These are phyloP conservation scores for Avicennia marina DNA, from an alignment of 257 asterid species.

Conservation along the genomic window DNA sequence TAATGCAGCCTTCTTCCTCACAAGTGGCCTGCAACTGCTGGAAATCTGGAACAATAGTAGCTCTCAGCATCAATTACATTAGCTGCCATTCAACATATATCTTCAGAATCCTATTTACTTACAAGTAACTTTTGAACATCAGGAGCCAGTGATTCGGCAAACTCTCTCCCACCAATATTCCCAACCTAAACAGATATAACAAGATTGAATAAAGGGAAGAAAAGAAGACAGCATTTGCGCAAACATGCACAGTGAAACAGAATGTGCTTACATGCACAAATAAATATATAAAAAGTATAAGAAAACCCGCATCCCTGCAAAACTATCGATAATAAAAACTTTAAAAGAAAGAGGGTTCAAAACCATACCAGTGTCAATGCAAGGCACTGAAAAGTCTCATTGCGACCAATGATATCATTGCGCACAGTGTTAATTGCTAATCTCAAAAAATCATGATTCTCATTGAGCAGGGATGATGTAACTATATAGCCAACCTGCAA, in stretches of 20 bases:
- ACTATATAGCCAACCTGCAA: constrained; percentile 97
- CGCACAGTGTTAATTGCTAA: constrained; percentile 95
- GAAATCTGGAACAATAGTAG: constrained; percentile 60
- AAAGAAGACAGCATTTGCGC: neutral
- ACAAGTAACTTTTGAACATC: constrained; percentile 99
- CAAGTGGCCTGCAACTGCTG: constrained; percentile 97
- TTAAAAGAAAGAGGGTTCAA: neutral
- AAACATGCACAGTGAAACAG: neutral
- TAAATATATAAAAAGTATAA: no score
- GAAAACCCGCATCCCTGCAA: neutral
- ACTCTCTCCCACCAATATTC: constrained; percentile 97
- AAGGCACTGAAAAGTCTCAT: constrained; percentile 97
- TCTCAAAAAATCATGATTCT: constrained; percentile 96
- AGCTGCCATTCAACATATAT: constrained; percentile 14
- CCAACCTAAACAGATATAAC: constrained; percentile 67
- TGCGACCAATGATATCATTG: constrained; percentile 96
- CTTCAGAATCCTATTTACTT: constrained; percentile 37
- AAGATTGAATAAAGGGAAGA: constrained; percentile 19
- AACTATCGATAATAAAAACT: constrained; percentile 12
- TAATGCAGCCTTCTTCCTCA: constrained; percentile 97
- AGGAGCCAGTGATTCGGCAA: constrained; percentile 98
- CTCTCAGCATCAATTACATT: constrained; percentile 21
- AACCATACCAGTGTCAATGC: constrained; percentile 90
- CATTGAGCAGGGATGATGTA: constrained; percentile 91
- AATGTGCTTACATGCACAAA: no score